A percentile compares a stretch with the other conserved stretches of the same genome.
Conservation (phyloP, 2,329 filamentous ascomycete species). For the Hymenoscyphus infarciens region DNA sequence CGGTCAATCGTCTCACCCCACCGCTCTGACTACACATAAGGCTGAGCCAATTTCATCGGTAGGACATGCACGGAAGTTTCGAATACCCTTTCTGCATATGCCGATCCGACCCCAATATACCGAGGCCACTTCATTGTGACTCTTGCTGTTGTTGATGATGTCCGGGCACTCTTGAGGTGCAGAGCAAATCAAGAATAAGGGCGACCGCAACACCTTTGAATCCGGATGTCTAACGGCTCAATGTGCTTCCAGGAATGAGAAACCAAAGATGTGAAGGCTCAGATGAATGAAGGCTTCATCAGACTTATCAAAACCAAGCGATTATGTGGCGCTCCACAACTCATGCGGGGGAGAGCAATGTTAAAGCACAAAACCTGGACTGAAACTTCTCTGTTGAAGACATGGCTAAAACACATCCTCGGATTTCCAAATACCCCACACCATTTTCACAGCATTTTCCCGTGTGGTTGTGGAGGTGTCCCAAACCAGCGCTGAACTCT, state of each 20-base stretch:
- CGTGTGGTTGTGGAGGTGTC: background rate
- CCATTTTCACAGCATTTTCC: background rate
- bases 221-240: background rate
- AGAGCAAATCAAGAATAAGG: background rate
- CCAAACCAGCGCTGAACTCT: background rate
- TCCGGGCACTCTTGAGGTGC: background rate
- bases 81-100: background rate
- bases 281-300: background rate
- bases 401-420: background rate
- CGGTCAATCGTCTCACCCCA: background rate
- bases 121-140: background rate
- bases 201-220: background rate
- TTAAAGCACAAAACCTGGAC: background rate
- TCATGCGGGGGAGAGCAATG: too few relatives aligned
- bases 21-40: background rate
- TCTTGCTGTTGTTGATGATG: background rate
- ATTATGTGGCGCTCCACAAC: too few relatives aligned
- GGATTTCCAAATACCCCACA: background rate
- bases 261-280: background rate
- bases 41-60: background rate
- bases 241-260: background rate
- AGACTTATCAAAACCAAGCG: background rate
- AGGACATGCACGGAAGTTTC: background rate
- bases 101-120: background rate
- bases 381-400: background rate